Percentiles rank a stretch among this genome's conserved stretches.
Evolutionary conservation across 805 yeast genomes (phyloP).

Genomic region (Wickerhamomyces sydowiorum): DNA sequence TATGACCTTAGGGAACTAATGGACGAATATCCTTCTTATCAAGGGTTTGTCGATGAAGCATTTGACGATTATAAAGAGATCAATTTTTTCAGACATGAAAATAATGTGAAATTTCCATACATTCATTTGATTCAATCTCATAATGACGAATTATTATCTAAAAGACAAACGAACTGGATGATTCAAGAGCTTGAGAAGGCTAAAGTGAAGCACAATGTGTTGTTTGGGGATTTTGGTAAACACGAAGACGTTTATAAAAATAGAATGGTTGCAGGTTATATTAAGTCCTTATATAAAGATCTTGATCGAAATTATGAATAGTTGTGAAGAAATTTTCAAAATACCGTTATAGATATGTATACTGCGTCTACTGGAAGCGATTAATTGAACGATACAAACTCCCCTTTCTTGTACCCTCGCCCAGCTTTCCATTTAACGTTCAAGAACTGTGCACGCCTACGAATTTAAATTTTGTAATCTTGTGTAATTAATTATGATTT

Average conservation of each 20-base stretch:
- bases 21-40: slow-evolving; percentile 57
- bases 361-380: no score
- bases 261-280: slow-evolving; percentile 30
- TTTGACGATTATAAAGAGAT: slow-evolving; percentile 30
- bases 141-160: slow-evolving; percentile 59
- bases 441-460: no score
- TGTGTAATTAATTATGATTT: background rate
- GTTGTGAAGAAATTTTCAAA: no score
- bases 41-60: slow-evolving; percentile 53
- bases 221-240: slow-evolving; percentile 41
- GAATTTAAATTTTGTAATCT: no score
- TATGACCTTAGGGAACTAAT: slow-evolving; percentile 47
- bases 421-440: no score
- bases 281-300: slow-evolving; percentile 12
- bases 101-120: slow-evolving; percentile 3
- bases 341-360: no score
- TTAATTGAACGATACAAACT: no score
- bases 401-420: no score
- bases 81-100: slow-evolving; percentile 6
- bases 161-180: slow-evolving; percentile 42
- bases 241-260: slow-evolving; percentile 62
- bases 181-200: slow-evolving; percentile 25
- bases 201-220: slow-evolving; percentile 13
- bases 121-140: slow-evolving; percentile 52
- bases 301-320: background rate